Base-by-base conservation (phyloP, 495 filamentous ascomycete species). In the Neurospora sp. region DNA sequence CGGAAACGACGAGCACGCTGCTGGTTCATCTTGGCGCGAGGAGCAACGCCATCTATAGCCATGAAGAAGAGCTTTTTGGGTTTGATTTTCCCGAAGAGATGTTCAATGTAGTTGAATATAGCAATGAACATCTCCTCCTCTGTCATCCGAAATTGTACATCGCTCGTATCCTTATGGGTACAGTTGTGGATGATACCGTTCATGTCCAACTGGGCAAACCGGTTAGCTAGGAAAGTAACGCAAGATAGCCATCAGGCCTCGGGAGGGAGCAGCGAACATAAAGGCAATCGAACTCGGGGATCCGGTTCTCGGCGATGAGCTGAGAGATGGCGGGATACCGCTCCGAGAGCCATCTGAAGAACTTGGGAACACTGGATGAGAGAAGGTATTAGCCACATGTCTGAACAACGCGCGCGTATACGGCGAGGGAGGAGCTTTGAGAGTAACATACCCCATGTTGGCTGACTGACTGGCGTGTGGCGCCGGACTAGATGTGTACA, bases 121-220 rank as follows among this genome's bases (percentile, higher is more conserved):
- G 93, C 92, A 75, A 98, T 98, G 82, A 98, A 98, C 95, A 98
- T 98, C 82, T 97, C 91, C 80, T 98, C 96, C 80, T 99, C 96
- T 69, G 91, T 93, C 87, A 99, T 92, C 70, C 95, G 94, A 79
- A 95, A 95, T 0, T 92, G 95, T 4, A 95, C 90, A 74, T 94
- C 94, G 72, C 93, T 93, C 11, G 92, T 91, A 79, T 99, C 96
- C 73, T 93, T 97, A 85, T 99, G 96, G 72, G 96, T 98, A 81
- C 96, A 99, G 81, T 99, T 99, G 81, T 99, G 96, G 77, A 99
- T 98, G 81, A 99, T 99, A 74, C 96, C 96, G 82, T 99, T 98
- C 96, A 98, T 98, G 78, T 99, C 96, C 77, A 97, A 88, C 90
- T 86, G 77, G 38, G 62, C n/a, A 72, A 39, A 71, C 79, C 70